Percentiles rank a stretch among this genome's conserved stretches.
Conservation (phyloP, 331 rosid species). For the Saraca asoca region DNA sequence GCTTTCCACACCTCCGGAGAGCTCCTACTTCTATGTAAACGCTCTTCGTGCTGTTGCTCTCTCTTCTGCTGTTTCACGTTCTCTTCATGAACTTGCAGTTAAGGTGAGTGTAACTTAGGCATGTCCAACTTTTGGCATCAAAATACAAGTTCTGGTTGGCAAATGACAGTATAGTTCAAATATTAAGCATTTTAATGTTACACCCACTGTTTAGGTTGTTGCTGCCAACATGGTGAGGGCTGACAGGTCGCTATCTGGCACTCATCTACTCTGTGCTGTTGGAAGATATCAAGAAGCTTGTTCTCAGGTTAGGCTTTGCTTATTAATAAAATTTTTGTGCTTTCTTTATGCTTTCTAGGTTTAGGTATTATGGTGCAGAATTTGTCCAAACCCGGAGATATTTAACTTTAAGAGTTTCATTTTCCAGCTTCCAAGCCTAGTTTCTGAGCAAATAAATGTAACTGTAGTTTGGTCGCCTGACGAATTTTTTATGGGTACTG, state of each 20-base stretch:
- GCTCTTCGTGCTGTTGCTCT: constrained; percentile 97
- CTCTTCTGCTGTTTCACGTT: constrained; percentile 88
- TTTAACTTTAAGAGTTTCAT: constrained; percentile 1
- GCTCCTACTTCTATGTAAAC: constrained; percentile 83
- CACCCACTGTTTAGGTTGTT: constrained; percentile 64
- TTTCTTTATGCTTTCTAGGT: constrained; percentile 3
- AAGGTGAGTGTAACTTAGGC: constrained; percentile 65
- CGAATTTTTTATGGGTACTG: neutral
- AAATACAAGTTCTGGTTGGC: constrained; percentile 28
- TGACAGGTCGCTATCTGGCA: constrained; percentile 95
- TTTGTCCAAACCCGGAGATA: constrained; percentile 10
- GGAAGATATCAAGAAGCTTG: constrained; percentile 99
- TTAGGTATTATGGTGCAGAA: constrained; percentile 6
- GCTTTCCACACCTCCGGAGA: constrained; percentile 97
- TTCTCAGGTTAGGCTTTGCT: constrained; percentile 75
- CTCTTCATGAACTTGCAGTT: constrained; percentile 96
- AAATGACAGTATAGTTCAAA: constrained; percentile 21
- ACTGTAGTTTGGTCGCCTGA: constrained; percentile 20
- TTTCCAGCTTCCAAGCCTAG: neutral
- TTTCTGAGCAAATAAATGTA: constrained; percentile 24
- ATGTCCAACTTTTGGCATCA: constrained; percentile 26
- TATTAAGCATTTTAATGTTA: constrained; percentile 20
- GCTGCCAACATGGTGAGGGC: constrained; percentile 99
- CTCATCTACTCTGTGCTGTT: constrained; percentile 97
- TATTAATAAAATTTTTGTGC: constrained; percentile 2